Evolutionary conservation across 2,329 filamentous ascomycete species (phyloP).

Genomic region (Phaeosphaeriaceae sp.): DNA sequence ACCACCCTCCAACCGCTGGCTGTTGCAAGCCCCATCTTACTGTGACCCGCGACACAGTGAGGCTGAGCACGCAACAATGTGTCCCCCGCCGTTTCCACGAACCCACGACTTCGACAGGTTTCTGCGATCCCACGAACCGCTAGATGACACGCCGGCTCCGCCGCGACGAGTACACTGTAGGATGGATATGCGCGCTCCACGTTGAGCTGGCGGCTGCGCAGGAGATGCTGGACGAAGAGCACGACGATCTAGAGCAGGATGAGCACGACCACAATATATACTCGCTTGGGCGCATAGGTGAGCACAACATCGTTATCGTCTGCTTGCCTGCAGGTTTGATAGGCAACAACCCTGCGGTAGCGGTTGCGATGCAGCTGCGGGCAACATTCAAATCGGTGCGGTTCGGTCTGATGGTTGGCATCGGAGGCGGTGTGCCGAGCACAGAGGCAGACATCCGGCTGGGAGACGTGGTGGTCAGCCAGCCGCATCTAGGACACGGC

Average conservation of each 20-base stretch:
- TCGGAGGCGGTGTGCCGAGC: too few species aligned
- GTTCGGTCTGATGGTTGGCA: too few species aligned
- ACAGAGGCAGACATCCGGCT: too few species aligned
- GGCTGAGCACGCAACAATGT: neutral
- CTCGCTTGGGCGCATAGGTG: conserved; percentile 27
- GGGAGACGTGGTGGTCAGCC: too few species aligned
- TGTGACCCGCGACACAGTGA: neutral
- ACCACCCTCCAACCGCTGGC: too few species aligned
- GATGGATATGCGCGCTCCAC: conserved; percentile 44
- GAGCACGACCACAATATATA: conserved; percentile 23
- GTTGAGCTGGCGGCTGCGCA: conserved; percentile 33
- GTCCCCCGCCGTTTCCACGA: too few species aligned
- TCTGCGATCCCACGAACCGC: too few species aligned
- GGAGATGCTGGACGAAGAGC: conserved; percentile 10
- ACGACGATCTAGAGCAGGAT: conserved; percentile 26
- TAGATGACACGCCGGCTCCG: neutral
- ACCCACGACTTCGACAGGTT: too few species aligned
- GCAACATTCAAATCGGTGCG: conserved; percentile 37
- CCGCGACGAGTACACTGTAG: conserved; percentile 34
- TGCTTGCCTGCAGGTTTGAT: conserved; percentile 37
- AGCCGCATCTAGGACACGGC: too few species aligned
- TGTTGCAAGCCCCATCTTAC: too few species aligned
- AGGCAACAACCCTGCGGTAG: conserved; percentile 41
- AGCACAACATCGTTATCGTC: conserved; percentile 44
- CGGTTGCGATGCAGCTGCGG: conserved; percentile 32